Percentiles rank a stretch among this genome's conserved stretches.
Evolutionary conservation across 2,329 filamentous ascomycete genomes (phyloP).

Genomic region (Microdochium bolleyi): DNA sequence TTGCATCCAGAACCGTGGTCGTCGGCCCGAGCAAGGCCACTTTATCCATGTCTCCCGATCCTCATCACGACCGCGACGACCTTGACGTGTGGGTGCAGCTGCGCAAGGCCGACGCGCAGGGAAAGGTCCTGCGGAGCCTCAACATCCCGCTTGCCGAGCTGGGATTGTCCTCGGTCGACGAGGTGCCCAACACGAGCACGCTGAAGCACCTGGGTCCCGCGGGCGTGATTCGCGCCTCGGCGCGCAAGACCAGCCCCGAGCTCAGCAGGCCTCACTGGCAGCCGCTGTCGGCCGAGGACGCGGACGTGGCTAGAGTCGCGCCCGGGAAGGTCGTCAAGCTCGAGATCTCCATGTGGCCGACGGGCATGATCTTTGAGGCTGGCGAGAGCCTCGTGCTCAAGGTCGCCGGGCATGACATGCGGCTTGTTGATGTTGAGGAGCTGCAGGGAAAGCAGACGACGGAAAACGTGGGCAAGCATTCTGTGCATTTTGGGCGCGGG

Average conservation of each 20-base stretch:
- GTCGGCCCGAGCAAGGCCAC: constrained; percentile 34
- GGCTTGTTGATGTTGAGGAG: constrained; percentile 7
- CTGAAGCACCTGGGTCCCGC: constrained; percentile 11
- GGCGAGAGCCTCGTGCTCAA: constrained; percentile 12
- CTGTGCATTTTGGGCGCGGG: constrained; percentile 5
- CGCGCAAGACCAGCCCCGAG: not conserved
- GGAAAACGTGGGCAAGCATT: constrained; percentile 7
- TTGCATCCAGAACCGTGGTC: constrained; percentile 23
- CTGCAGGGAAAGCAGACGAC: constrained; percentile 1
- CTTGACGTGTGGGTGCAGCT: constrained; percentile 32
- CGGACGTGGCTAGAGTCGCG: constrained; percentile 1
- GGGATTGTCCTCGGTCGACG: not conserved
- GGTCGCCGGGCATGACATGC: constrained; percentile 13
- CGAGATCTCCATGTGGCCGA: constrained; percentile 12
- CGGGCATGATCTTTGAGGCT: constrained; percentile 13
- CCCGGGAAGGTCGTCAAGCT: constrained; percentile 7
- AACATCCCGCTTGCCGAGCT: constrained; percentile 13
- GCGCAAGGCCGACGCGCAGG: constrained; percentile 21
- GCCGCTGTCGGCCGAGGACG: constrained; percentile 1
- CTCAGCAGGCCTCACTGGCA: not conserved
- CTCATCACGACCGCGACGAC: constrained; percentile 22
- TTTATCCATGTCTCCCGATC: constrained; percentile 27
- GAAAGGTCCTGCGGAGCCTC: constrained; percentile 11
- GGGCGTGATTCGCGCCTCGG: constrained; percentile 12
- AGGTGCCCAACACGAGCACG: constrained; percentile 9